Evolutionary conservation across 2,329 filamentous ascomycete species (phyloP), one percentile per base, ranked within the genome.

Genomic region (Pseudogymnoascus sp.): DNA sequence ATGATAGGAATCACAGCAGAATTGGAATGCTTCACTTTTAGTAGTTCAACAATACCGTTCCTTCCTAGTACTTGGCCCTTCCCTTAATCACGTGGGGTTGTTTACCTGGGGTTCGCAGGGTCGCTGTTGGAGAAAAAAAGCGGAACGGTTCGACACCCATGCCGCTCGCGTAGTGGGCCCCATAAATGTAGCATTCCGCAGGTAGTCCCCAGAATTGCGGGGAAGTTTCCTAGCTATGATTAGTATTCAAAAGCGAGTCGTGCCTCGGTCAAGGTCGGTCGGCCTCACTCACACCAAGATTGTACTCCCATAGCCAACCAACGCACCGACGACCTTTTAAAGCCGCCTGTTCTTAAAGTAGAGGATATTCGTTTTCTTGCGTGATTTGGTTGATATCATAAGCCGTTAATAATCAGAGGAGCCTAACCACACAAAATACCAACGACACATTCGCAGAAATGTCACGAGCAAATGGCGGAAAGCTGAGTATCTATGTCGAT

Each of bases 401-500:
- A 34, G 28, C 28, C 12, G n/a, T 18, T 18, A 34, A 18, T 31
- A 50, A 56, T 31, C 46, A 34, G 50, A 56, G 16, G n/a, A 34
- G 21, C 11, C 3, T 12, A 10, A 36, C 16, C 8, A 5, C 10
- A 56, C 50, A 18, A 56, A 14, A 34, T 56, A 18, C 16, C 50
- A 34, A 12, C 50, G 6, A 56, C 46, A 34, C 7, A 34, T 12
- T 34, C 28, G 25, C 28, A 18, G 28, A 56, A 34, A 56, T 56
- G 50, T 56, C 50, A 36, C 28, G 16, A 56, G 50, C 28, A 34
- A 56, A 56, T 34, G 50, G 50, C 5, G 50, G 28, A 56, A 60
- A 40, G 36, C 31, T 66, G 8, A 59, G 60, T 18, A 66, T 68
- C 37, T 68, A 68, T 37, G 38, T 68, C 0, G 66, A 68, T 59